Evolutionary conservation across 2,329 filamentous ascomycete genomes (phyloP), one percentile per base, ranked within the genome.

Genomic region (Paracorniculantispora psalliotae): DNA sequence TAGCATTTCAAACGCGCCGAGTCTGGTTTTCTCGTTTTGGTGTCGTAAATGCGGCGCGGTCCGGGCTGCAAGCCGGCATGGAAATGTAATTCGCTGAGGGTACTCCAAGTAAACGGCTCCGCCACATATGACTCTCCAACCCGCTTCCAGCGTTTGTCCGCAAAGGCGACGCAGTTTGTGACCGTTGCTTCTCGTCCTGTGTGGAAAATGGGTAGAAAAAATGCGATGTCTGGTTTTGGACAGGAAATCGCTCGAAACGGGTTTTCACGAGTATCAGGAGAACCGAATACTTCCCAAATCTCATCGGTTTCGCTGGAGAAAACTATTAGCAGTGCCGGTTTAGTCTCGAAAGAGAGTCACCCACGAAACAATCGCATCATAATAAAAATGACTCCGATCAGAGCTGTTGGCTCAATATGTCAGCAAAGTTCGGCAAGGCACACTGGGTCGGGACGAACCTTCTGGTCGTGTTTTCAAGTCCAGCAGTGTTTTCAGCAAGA

Each of bases 331-430:
- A n/a, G n/a, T n/a, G n/a, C n/a, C n/a, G n/a, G n/a, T n/a, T n/a
- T n/a, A n/a, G n/a, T n/a, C 6, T 3, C 2, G 15, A 12, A 44
- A n/a, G 8, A 43, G 28, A 12, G 2, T 25, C 23, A 28, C 43
- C 3, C 59, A 65, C 63, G 37, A 19, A 15, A 28, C 59, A 1
- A 63, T 33, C 1, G 21, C 58, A 10, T 65, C 63, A 15, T 65
- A 65, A 39, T 63, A 65, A 10, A 63, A 65, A n/a, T 63, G 62
- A 43, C 37, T 60, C 3, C 62, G 62, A 9, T 63, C 63, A 17
- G 58, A 6, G 10, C 12, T 13, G 19, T 61, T 19, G 41, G 12
- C 21, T 21, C 21, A 1, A 25, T 6, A 25, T 13, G 15, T 44
- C 12, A 44, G 21, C 21, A 23, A 9, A 2, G 41, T 4, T n/a